phyloP scores from a whole-genome alignment of 2,329 filamentous ascomycete species.

The Botrytis deweyae region DNA sequence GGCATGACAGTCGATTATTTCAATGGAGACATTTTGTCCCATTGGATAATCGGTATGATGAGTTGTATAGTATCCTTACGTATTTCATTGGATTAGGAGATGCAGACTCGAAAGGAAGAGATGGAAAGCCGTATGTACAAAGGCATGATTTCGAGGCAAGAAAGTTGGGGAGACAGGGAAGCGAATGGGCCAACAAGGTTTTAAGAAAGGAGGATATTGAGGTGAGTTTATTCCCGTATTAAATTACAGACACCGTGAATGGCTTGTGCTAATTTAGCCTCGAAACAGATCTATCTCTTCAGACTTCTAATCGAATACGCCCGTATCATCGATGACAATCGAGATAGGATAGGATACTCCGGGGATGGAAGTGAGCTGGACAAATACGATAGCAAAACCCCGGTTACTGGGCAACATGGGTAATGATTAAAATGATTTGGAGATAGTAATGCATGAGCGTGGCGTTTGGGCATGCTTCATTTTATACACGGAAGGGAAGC shows the following conservation, averaged over 20 bases:
- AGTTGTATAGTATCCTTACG: slow-evolving; percentile 70
- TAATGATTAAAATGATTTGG: background rate
- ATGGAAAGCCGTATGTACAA: slow-evolving; percentile 44
- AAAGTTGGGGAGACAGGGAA: slow-evolving; percentile 63
- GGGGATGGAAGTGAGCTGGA: slow-evolving; percentile 39
- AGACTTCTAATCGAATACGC: slow-evolving; percentile 65
- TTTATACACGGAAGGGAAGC: background rate
- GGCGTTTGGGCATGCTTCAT: background rate
- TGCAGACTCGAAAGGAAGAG: slow-evolving; percentile 50
- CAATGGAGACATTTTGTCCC: slow-evolving; percentile 82
- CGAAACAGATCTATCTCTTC: slow-evolving; percentile 54
- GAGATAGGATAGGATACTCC: slow-evolving; percentile 40
- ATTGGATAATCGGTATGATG: slow-evolving; percentile 71
- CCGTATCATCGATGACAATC: slow-evolving; percentile 42
- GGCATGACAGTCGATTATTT: slow-evolving; percentile 73
- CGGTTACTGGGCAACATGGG: slow-evolving; percentile 25
- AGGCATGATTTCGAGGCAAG: slow-evolving; percentile 56
- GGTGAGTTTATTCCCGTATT: slow-evolving; percentile 47
- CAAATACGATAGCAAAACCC: slow-evolving; percentile 35
- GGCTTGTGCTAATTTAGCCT: slow-evolving; percentile 18
- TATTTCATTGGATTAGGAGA: slow-evolving; percentile 66
- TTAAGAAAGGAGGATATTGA: slow-evolving; percentile 71
- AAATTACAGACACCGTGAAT: no score
- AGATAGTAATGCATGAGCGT: background rate
- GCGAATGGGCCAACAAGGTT: slow-evolving; percentile 69